Conservation (phyloP, 768 basidiomycete genomes). For the Boletus vinaceobasis region DNA sequence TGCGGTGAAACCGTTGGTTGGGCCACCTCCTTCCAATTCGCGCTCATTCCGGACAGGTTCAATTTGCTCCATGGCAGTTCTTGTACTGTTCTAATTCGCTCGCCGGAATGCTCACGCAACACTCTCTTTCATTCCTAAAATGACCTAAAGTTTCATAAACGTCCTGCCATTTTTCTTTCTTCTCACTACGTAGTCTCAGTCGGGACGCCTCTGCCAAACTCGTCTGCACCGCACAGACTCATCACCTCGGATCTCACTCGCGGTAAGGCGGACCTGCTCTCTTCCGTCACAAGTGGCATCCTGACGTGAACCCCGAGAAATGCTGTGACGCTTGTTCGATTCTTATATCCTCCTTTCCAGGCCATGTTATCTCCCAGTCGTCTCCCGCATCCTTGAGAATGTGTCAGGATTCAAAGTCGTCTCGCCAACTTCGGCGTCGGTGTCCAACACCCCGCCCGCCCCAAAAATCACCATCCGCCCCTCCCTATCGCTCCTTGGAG, state of each 20-base stretch:
- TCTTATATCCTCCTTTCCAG: slow-evolving; percentile 29
- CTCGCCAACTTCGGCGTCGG: slow-evolving; percentile 21
- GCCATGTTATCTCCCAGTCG: slow-evolving; percentile 14
- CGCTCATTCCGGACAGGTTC: slow-evolving; percentile 5
- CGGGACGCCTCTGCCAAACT: slow-evolving; percentile 34
- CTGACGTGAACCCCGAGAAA: slow-evolving; percentile 33
- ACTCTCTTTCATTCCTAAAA: slow-evolving; percentile 32
- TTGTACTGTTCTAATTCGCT: not conserved
- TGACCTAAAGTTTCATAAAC: slow-evolving; percentile 34
- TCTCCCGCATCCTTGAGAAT: slow-evolving; percentile 18
- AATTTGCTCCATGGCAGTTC: not conserved
- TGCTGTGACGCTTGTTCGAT: slow-evolving; percentile 27
- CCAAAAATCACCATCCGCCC: not conserved
- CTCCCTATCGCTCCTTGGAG: slow-evolving; percentile 18
- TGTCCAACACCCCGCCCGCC: slow-evolving; percentile 4
- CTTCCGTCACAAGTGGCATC: slow-evolving; percentile 16
- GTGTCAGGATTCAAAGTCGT: slow-evolving; percentile 22
- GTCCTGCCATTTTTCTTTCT: slow-evolving; percentile 9
- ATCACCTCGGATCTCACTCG: slow-evolving; percentile 35
- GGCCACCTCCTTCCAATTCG: slow-evolving; percentile 17
- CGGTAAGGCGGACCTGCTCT: slow-evolving; percentile 22
- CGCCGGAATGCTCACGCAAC: slow-evolving; percentile 12
- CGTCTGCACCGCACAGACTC: slow-evolving; percentile 26
- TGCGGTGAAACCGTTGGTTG: not conserved
- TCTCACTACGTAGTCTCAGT: slow-evolving; percentile 25